phyloP scores from a whole-genome alignment of 352 stramenopile genomes.

The Thraustochytrium sp. region DNA sequence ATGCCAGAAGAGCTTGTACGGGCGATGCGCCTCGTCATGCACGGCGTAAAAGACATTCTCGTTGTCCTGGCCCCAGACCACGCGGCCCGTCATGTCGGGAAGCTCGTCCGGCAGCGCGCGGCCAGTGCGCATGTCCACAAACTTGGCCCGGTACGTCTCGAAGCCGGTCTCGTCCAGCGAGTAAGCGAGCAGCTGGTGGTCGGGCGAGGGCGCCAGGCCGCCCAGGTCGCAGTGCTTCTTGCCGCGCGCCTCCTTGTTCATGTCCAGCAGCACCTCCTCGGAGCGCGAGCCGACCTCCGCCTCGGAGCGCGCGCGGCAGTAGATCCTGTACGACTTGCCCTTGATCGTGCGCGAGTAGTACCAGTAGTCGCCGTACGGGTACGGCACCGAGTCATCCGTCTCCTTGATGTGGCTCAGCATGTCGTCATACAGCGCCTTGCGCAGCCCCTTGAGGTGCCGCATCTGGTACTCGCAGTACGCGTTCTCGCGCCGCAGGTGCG shows the following conservation, averaged over 20 bases:
- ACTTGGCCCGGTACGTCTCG: conserved; percentile 58
- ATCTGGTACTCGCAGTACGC: conserved; percentile 78
- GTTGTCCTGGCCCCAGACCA: conserved; percentile 81
- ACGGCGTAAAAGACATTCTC: conserved; percentile 87
- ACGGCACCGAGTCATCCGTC: conserved; percentile 48
- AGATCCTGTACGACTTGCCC: conserved; percentile 61
- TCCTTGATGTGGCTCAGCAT: conserved; percentile 70
- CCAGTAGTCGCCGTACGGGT: conserved; percentile 62
- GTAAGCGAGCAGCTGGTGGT: conserved; percentile 84
- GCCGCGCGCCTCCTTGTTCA: conserved; percentile 79
- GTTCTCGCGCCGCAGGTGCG: conserved; percentile 86
- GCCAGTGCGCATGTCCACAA: conserved; percentile 71
- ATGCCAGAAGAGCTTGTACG: conserved; percentile 87
- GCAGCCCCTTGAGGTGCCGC: conserved; percentile 64
- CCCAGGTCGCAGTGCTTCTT: conserved; percentile 74
- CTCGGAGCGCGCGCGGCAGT: conserved; percentile 30
- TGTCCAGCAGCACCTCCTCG: conserved; percentile 86
- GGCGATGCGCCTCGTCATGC: conserved; percentile 78
- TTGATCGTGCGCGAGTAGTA: conserved; percentile 81
- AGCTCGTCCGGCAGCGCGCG: conserved; percentile 60
- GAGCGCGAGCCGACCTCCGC: neutral
- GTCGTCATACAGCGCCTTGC: conserved; percentile 83
- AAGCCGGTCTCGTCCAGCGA: conserved; percentile 85
- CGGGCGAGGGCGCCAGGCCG: conserved; percentile 68
- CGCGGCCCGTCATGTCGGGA: conserved; percentile 67